Percentiles rank a stretch among this genome's conserved stretches.
phyloP scores from a whole-genome alignment of 164 flowering plant genomes.

The Vitis riparia region DNA sequence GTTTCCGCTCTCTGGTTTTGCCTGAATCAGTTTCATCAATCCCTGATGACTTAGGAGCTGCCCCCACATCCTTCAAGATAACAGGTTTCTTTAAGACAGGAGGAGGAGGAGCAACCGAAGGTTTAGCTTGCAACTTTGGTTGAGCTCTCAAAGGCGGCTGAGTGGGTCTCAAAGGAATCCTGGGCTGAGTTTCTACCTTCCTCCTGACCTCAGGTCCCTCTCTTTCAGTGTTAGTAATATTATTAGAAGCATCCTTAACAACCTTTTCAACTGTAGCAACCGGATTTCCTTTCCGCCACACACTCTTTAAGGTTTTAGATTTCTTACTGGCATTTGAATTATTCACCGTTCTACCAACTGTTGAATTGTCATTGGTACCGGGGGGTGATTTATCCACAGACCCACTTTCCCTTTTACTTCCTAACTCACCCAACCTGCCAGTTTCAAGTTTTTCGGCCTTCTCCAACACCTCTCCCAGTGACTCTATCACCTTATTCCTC shows the following conservation, averaged over 20 bases:
- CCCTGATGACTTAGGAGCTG: slow-evolving; percentile 37
- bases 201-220: slow-evolving; percentile 22
- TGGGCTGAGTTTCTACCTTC: slow-evolving; percentile 24
- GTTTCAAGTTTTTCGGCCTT: slow-evolving; percentile 82
- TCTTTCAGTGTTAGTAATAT: slow-evolving; percentile 12
- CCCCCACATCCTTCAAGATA: slow-evolving; percentile 73
- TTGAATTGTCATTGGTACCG: slow-evolving; percentile 17
- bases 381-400: slow-evolving; percentile 27
- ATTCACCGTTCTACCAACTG: slow-evolving; percentile 19
- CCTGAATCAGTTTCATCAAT: slow-evolving; percentile 23
- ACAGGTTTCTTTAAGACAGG: slow-evolving; percentile 58
- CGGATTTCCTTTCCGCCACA: slow-evolving; percentile 87
- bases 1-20: slow-evolving; percentile 56
- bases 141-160: slow-evolving; percentile 57
- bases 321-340: slow-evolving; percentile 27
- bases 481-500: slow-evolving; percentile 69
- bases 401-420: slow-evolving; percentile 22
- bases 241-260: slow-evolving; percentile 42
- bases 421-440: slow-evolving; percentile 7
- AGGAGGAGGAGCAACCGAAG: slow-evolving; percentile 60
- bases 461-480: slow-evolving; percentile 87
- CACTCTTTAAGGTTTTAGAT: slow-evolving; percentile 70
- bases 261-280: slow-evolving; percentile 53
- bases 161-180: slow-evolving; percentile 30
- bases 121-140: slow-evolving; percentile 63